A percentile compares a stretch with the other conserved stretches of the same genome.
Evolutionary conservation across 2,329 filamentous ascomycete species (phyloP).

Genomic region (Pseudogymnoascus sp.): DNA sequence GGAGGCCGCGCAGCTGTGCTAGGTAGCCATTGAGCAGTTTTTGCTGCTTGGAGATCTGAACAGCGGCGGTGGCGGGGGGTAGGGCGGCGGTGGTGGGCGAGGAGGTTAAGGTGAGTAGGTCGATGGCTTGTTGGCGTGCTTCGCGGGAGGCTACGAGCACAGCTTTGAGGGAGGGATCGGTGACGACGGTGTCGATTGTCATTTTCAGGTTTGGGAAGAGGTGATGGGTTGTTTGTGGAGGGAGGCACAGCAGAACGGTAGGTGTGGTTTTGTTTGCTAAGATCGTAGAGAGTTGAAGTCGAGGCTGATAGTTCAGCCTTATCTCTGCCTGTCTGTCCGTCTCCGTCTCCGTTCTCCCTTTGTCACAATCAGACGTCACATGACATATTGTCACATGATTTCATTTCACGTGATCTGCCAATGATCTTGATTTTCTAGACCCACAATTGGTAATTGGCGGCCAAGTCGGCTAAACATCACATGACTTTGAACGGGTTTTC

Average conservation of each 20-base stretch:
- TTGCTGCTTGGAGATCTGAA: slow-evolving; percentile 65
- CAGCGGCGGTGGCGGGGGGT: slow-evolving; percentile 42
- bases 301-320: slow-evolving; percentile 8
- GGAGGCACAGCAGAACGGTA: neutral
- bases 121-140: slow-evolving; percentile 64
- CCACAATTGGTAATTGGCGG: neutral
- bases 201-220: slow-evolving; percentile 31
- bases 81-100: slow-evolving; percentile 38
- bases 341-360: neutral
- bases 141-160: slow-evolving; percentile 67
- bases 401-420: neutral
- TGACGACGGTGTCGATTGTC: slow-evolving; percentile 52
- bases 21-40: slow-evolving; percentile 74
- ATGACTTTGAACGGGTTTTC: neutral
- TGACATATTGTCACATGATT: neutral
- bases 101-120: slow-evolving; percentile 57
- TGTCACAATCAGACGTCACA: neutral
- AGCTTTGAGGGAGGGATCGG: slow-evolving; percentile 56
- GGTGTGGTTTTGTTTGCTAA: slow-evolving; percentile 4
- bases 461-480: neutral
- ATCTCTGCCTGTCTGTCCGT: neutral
- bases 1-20: slow-evolving; percentile 71
- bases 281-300: slow-evolving; percentile 1
- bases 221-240: neutral
- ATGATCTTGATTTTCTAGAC: neutral